Conservation (phyloP, 495 filamentous ascomycete genomes). For the Aspergillus haitiensis region DNA sequence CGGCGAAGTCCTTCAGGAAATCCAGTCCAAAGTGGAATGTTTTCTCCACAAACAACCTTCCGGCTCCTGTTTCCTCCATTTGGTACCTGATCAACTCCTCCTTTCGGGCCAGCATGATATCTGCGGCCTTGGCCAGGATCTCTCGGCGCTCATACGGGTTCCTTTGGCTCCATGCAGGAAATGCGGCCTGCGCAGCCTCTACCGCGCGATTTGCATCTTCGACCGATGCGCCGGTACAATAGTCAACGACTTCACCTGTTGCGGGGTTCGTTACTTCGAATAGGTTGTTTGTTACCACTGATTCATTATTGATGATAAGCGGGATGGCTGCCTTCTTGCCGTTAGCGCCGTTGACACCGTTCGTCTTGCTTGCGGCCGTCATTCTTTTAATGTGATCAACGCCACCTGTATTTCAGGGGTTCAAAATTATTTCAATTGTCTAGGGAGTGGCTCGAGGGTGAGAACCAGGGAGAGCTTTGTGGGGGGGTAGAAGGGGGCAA, state of each 20-base stretch:
- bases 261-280: constrained; percentile 69
- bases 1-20: constrained; percentile 69
- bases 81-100: constrained; percentile 65
- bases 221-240: constrained; percentile 61
- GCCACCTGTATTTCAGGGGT: constrained; percentile 1
- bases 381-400: background rate
- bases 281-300: constrained; percentile 56
- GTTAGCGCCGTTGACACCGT: constrained; percentile 11
- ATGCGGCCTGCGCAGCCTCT: constrained; percentile 63
- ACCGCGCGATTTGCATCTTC: constrained; percentile 58
- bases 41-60: constrained; percentile 53
- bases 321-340: constrained; percentile 49
- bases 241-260: constrained; percentile 60
- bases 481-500: background rate
- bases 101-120: constrained; percentile 61
- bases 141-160: constrained; percentile 63
- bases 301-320: constrained; percentile 72
- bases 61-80: constrained; percentile 67
- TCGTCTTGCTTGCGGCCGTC: constrained; percentile 7
- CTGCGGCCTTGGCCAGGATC: constrained; percentile 69
- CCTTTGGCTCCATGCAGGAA: constrained; percentile 67
- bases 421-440: background rate
- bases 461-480: background rate
- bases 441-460: background rate
- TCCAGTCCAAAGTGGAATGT: constrained; percentile 61